Conservation (phyloP, 164 flowering plant species). For the Litsea cubeba region DNA sequence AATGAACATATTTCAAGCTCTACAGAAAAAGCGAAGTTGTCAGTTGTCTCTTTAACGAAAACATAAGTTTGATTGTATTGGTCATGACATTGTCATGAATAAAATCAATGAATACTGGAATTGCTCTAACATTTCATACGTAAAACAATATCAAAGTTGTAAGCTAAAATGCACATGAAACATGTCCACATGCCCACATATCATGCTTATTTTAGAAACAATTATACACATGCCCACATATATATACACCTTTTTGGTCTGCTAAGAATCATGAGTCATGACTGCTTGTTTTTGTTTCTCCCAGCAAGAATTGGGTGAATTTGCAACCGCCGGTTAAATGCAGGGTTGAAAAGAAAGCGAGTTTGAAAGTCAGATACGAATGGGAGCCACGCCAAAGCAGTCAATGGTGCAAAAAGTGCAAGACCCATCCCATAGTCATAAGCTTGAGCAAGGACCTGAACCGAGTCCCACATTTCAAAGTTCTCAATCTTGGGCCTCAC, state of each 20-base stretch:
- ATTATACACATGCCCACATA: background rate
- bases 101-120: no score
- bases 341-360: slow-evolving; percentile 91
- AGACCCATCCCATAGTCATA: slow-evolving; percentile 95
- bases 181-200: background rate
- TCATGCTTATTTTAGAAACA: background rate
- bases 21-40: background rate
- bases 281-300: slow-evolving; percentile 1
- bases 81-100: no score
- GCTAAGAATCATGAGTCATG: background rate
- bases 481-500: slow-evolving; percentile 61
- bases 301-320: slow-evolving; percentile 71
- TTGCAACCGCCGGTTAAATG: slow-evolving; percentile 73
- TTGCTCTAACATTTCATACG: no score
- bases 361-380: slow-evolving; percentile 83
- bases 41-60: no score
- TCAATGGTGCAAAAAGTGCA: slow-evolving; percentile 70
- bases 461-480: slow-evolving; percentile 61
- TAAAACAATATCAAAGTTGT: no score
- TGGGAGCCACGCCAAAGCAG: slow-evolving; percentile 84
- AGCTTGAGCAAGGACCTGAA: slow-evolving; percentile 57
- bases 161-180: background rate
- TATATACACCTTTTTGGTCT: background rate
- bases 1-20: background rate
- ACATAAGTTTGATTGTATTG: no score